Evolutionary conservation across 345 rosid species (phyloP), one percentile per base, ranked within the genome.

Genomic region (Moricandia moricandioides): DNA sequence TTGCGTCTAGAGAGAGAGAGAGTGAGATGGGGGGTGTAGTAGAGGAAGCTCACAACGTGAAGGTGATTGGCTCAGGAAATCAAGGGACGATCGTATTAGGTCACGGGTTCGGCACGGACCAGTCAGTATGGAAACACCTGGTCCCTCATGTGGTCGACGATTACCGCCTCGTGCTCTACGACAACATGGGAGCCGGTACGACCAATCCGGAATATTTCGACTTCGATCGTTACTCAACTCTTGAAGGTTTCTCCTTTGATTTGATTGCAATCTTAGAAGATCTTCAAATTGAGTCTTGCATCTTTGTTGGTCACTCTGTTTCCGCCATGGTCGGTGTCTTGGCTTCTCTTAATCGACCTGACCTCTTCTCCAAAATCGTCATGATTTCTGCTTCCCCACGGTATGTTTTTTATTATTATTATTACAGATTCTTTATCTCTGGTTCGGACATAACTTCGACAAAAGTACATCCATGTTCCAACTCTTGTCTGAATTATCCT

Each of bases 31-130:
- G 89, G 95, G 96, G 98, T 55, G 67, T 88, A 1, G 82, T 90
- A 2, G 96, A 90, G 60, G 91, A 85, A 62, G 98, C 98, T 71
- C 98, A 90, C 84, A 92, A 90, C 86, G 76, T 86, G 40, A 89
- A 83, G 82, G 83, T 88, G 16, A 10, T 88, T 43, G 98, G 98
- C 0, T 78, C 91, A 18, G 96, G 98, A 40, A 78, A 79, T 6
- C 83, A 75, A 70, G 70, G 69, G 0, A 72, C 81, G 52, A 81
- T 93, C 29, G 88, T 93, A 17, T 80, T 93, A 47, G 97, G 86
- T 30, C 97, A 91, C 59, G 98, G 98, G 0, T 91, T 89, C 65
- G 98, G 98, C 40, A 88, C 97, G 11, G 98, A 93, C 72, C 98
- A 93, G 70, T 93, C 98, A 0, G 89, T 85, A 2, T 93, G 98